phyloP scores from a whole-genome alignment of 371 early-diverging fungal species.

The Blakeslea trispora region DNA sequence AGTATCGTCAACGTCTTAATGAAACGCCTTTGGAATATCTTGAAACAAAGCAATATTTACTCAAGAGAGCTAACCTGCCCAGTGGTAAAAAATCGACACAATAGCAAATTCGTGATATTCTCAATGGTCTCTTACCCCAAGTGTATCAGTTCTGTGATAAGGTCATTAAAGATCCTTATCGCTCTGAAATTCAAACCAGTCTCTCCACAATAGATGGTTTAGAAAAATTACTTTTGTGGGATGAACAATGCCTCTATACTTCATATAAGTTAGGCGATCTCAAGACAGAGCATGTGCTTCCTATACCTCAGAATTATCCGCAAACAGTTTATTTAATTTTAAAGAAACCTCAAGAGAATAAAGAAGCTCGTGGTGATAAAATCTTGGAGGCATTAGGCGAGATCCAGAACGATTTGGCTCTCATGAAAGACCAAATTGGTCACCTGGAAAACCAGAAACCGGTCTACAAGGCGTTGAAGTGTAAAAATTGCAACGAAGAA shows the following conservation, averaged over 20 bases:
- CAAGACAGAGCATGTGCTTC: too few species aligned
- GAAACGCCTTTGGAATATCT: constrained; percentile 3
- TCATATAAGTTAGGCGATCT: neutral
- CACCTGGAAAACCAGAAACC: neutral
- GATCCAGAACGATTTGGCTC: neutral
- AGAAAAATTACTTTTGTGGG: neutral
- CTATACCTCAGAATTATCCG: too few species aligned
- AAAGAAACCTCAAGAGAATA: too few species aligned
- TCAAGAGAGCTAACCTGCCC: neutral
- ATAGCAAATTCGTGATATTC: neutral
- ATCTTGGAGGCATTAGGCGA: too few species aligned
- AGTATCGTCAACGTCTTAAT: neutral
- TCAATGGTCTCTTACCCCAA: neutral
- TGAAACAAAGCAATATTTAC: neutral
- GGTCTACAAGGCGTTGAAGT: neutral
- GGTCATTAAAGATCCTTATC: neutral
- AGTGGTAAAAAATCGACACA: neutral
- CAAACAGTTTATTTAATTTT: too few species aligned
- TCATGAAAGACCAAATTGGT: neutral
- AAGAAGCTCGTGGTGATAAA: too few species aligned
- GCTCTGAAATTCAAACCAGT: neutral
- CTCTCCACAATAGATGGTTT: neutral
- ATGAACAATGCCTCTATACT: neutral
- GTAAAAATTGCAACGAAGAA: neutral
- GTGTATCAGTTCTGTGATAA: neutral